Evolutionary conservation across 164 flowering plant genomes (phyloP), one percentile per base, ranked within the genome.

Genomic region (Houttuynia cordata): DNA sequence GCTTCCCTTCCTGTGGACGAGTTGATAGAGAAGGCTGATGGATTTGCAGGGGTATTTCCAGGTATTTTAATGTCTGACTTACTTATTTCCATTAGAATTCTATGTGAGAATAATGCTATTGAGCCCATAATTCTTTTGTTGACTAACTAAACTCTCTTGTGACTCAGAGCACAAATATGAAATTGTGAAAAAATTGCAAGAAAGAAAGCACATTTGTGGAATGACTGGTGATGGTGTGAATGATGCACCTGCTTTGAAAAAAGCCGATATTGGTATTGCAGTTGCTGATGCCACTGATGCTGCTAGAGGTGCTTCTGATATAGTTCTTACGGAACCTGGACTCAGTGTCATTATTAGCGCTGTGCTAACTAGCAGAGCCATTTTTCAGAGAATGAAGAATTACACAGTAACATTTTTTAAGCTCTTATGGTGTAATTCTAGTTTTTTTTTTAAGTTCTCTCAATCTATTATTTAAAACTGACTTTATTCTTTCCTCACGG

Each of bases 381-480:
- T 92, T 57, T 92, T 92, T 81, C 98, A 92, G 63, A 84, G 98
- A 76, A 92, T 92, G 98, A 92, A 92, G 78, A 92, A 92, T 72
- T 92, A 92, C 73, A 92, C 98, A 0, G 93, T 86, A 24, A 24
- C 15, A 23, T 24, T 22, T 24, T 12, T 12, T 23, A 9, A 10
- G 4, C 37, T 15, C 15, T 8, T 57, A 9, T 57, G n/a, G 23
- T 21, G 20, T 45, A 0, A 20, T 10, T 30, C 19, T 10, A 56
- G 12, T 56, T 10, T 0, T 10, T 56, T 24, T 7, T 56, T 56
- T 20, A 25, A 25, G 22, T 53, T 17, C 3, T 19, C 22, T 53
- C 8, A 8, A 10, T 45, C 13, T 45, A 17, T 12, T 12, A 45
- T 45, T 45, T 45, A 12, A 6, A 2, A 6, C 55, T 52, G 21